Base-by-base conservation (phyloP, 129 eudicot genomes). In the Flaveria sonorensis region DNA sequence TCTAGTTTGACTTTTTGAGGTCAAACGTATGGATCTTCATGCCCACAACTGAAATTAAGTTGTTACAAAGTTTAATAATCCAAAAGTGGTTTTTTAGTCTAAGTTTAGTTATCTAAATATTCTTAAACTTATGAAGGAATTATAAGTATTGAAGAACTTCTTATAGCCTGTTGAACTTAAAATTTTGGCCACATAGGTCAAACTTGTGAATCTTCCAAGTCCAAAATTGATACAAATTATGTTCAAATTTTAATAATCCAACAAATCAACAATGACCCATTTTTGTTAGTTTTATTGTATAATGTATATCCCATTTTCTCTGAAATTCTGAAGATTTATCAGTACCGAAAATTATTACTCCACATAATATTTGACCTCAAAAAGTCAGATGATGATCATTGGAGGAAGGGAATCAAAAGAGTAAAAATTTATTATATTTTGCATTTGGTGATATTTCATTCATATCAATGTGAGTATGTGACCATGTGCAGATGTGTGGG, bases 401-500 rank as follows among this genome's bases (percentile, higher is more conserved):
- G 3, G 6, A 53, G 60, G 26, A 18, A 53, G 61, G 61, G 23
- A 53, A 26, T 53, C 24, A 21, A 21, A 21, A 48, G 16, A 3
- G 16, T 11, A 10, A 13, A 47, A 5, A 8, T 21, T 2, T 57
- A 1, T 57, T 2, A 20, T 57, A 21, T 21, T 57, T 57, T 21
- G 5, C 32, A 23, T 57, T 21, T 21, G 6, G 2, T 57, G 64
- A 57, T 57, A 20, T 72, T 48, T 19, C 30, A 60, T 18, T 30
- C 36, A 30, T 30, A 30, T 30, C 36, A 0, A 30, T 30, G 36
- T 3, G 36, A 30, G 6, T 36, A 36, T 85, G 23, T 86, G 86
- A 10, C 11, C 12, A 53, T 42, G 10, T 0, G 87, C 88, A 36
- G 79, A 56, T 10, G 90, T 84, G 82, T 89, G 88, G 57, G 84